Percentiles rank a stretch among this genome's conserved stretches.
phyloP scores from a whole-genome alignment of 176 grass and related monocot genomes.

The bread wheat (Triticum aestivum) region IWGSC_CS_RefSeq_v2.1 NC_057802.1:455888034-455888533 shows the following conservation, averaged over 20 bases:
- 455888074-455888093: background rate
- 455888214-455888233: no score
- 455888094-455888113: slow-evolving; percentile 12
- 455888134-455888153: background rate
- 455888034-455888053: slow-evolving; percentile 27
- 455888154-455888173: background rate
- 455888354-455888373: background rate
- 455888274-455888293: background rate
- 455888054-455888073: background rate
- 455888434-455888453: background rate
- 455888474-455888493: background rate
- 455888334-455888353: background rate
- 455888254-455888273: background rate
- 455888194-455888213: no score
- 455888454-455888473: no score
- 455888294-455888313: background rate
- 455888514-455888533: background rate
- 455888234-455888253: background rate
- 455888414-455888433: background rate
- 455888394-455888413: no score
- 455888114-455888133: background rate
- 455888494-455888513: background rate
- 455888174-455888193: background rate
- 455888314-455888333: background rate
- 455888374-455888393: background rate